A percentile compares a stretch with the other conserved stretches of the same genome.
These are phyloP conservation scores for Apophysomyces ossiformis DNA, from an alignment of 371 early-diverging fungal genomes.

Conservation along the genomic window DNA sequence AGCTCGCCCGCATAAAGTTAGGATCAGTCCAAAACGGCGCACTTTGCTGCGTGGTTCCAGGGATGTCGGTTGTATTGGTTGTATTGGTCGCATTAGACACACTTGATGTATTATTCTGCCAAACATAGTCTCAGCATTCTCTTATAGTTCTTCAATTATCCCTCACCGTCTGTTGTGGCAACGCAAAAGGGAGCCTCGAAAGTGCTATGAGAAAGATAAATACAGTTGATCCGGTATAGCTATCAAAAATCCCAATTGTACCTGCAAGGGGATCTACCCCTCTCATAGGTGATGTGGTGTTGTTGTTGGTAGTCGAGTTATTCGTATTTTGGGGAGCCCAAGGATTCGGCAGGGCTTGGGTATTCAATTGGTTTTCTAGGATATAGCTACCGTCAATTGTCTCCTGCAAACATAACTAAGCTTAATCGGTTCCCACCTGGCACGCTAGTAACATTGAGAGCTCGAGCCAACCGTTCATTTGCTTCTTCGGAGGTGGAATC, in stretches of 20 bases:
- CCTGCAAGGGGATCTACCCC: conserved; percentile 47
- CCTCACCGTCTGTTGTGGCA: conserved; percentile 30
- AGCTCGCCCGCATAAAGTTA: conserved; percentile 45
- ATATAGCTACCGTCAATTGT: conserved; percentile 7
- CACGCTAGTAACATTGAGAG: conserved; percentile 65
- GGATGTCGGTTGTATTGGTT: conserved; percentile 13
- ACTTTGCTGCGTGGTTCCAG: conserved; percentile 16
- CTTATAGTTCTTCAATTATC: neutral
- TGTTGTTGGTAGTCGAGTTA: conserved; percentile 8
- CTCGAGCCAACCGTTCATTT: conserved; percentile 70
- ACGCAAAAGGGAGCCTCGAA: conserved; percentile 42
- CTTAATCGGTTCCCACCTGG: conserved; percentile 32
- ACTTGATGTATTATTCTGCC: conserved; percentile 4
- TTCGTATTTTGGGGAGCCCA: conserved; percentile 61
- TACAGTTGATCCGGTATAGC: conserved; percentile 8
- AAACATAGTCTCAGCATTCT: neutral
- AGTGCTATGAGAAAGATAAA: conserved; percentile 13
- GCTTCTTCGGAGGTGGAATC: conserved; percentile 61
- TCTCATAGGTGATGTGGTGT: too few relatives aligned
- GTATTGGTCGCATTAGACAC: neutral
- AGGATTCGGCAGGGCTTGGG: conserved; percentile 85
- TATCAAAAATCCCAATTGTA: conserved; percentile 6
- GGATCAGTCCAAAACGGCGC: conserved; percentile 56
- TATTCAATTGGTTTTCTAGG: conserved; percentile 68
- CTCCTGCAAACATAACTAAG: too few relatives aligned